Evolutionary conservation across 75 land plant genomes (phyloP).

Genomic region (Chamaecyparis obtusa): DNA sequence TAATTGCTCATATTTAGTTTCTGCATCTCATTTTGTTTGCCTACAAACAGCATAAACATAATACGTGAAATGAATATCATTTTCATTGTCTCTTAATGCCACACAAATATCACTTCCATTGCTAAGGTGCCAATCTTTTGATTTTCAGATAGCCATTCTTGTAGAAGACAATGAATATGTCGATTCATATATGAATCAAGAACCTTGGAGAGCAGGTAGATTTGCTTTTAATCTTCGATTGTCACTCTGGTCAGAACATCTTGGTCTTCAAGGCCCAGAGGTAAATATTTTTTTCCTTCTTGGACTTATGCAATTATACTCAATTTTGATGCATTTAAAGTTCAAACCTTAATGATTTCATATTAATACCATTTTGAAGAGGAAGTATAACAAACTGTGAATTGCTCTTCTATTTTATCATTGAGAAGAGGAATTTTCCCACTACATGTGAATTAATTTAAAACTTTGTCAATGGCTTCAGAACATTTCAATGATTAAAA

Average conservation of each 20-base stretch:
- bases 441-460: background rate
- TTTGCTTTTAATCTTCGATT: constrained; percentile 78
- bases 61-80: background rate
- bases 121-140: background rate
- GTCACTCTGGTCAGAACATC: constrained; percentile 94
- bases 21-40: background rate
- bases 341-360: background rate
- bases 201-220: constrained; percentile 92
- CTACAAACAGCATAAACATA: background rate
- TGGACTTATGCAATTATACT: background rate
- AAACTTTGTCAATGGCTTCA: background rate
- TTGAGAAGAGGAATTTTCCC: background rate
- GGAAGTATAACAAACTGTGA: background rate
- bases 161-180: constrained; percentile 88
- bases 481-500: background rate
- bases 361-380: background rate
- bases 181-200: constrained; percentile 75
- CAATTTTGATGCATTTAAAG: background rate
- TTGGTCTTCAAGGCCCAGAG: constrained; percentile 73
- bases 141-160: constrained; percentile 74
- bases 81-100: background rate
- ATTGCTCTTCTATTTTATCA: background rate
- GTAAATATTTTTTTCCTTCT: constrained; percentile 22
- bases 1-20: background rate
- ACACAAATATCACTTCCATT: background rate